Conservation (phyloP, 208 protist genomes). For the Vickermania ingenoplastis region DNA sequence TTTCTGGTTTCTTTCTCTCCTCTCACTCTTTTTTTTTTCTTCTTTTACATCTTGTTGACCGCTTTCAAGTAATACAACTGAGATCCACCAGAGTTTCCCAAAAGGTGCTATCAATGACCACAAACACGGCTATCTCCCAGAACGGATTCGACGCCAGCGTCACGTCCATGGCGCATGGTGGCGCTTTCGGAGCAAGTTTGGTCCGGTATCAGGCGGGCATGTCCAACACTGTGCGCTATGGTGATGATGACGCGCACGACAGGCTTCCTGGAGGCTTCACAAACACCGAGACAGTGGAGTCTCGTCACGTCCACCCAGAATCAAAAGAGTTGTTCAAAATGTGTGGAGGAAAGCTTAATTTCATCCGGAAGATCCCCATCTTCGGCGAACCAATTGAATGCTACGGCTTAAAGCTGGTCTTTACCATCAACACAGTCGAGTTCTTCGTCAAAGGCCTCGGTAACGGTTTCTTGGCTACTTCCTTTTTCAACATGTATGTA, state of each 20-base stretch:
- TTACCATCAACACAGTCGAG: slow-evolving; percentile 17
- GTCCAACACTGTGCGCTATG: neutral
- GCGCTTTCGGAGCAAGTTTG: neutral
- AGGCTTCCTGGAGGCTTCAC: slow-evolving; percentile 8
- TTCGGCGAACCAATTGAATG: slow-evolving; percentile 19
- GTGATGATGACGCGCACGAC: neutral
- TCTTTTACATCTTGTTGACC: neutral
- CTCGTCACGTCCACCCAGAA: slow-evolving; percentile 3
- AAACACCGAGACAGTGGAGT: neutral
- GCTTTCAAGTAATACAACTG: neutral
- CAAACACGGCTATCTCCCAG: neutral
- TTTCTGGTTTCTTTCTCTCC: neutral
- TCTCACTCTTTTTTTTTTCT: slow-evolving; percentile 7
- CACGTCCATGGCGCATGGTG: neutral
- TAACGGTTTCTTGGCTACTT: slow-evolving; percentile 20
- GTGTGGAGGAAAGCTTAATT: neutral
- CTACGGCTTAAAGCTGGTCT: slow-evolving; percentile 22
- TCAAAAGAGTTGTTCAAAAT: neutral
- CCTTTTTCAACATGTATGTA: slow-evolving; percentile 33
- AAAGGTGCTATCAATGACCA: neutral
- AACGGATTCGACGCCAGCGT: neutral
- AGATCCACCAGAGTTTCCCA: neutral
- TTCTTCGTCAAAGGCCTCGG: slow-evolving; percentile 29
- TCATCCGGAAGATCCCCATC: neutral
- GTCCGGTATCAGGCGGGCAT: neutral